Percentiles rank a stretch among this genome's conserved stretches.
phyloP scores from a whole-genome alignment of 345 rosid species.

The Aethionema arabicum region DNA sequence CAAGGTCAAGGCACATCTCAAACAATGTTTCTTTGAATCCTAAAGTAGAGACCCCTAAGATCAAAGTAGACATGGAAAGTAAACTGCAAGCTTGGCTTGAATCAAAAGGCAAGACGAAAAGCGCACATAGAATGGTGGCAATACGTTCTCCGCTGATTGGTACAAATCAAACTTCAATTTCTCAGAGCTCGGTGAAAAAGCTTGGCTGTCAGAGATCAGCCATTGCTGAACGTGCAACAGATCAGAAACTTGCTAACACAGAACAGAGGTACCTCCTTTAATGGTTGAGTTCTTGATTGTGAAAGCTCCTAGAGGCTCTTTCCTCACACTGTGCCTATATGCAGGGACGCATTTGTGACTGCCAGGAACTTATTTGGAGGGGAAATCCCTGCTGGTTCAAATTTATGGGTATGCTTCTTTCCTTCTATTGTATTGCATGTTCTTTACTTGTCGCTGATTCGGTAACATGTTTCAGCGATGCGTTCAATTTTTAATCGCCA shows the following conservation, averaged over 20 bases:
- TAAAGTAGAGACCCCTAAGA: slow-evolving; percentile 60
- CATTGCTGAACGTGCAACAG: slow-evolving; percentile 43
- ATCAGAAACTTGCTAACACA: slow-evolving; percentile 26
- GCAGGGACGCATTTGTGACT: slow-evolving; percentile 49
- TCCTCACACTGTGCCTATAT: slow-evolving; percentile 3
- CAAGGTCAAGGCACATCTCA: slow-evolving; percentile 80
- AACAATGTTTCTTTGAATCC: slow-evolving; percentile 51
- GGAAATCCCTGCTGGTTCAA: slow-evolving; percentile 41
- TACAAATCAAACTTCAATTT: slow-evolving; percentile 40
- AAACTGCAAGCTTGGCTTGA: slow-evolving; percentile 83
- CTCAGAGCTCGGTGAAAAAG: slow-evolving; percentile 49
- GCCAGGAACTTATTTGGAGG: slow-evolving; percentile 45
- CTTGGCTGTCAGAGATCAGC: slow-evolving; percentile 38
- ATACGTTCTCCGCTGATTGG: slow-evolving; percentile 46
- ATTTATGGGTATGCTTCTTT: slow-evolving; percentile 44
- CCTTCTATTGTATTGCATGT: too few relatives aligned
- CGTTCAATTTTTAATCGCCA: too few relatives aligned
- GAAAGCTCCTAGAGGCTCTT: background rate
- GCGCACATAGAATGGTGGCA: slow-evolving; percentile 44
- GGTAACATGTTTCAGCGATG: too few relatives aligned
- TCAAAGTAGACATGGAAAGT: slow-evolving; percentile 75
- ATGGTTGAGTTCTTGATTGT: slow-evolving; percentile 6
- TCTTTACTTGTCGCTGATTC: too few relatives aligned
- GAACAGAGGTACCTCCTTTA: slow-evolving; percentile 45
- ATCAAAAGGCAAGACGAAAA: slow-evolving; percentile 85